Conservation (phyloP, 1,284 basidiomycete genomes). For the Puccinia triticina region DNA sequence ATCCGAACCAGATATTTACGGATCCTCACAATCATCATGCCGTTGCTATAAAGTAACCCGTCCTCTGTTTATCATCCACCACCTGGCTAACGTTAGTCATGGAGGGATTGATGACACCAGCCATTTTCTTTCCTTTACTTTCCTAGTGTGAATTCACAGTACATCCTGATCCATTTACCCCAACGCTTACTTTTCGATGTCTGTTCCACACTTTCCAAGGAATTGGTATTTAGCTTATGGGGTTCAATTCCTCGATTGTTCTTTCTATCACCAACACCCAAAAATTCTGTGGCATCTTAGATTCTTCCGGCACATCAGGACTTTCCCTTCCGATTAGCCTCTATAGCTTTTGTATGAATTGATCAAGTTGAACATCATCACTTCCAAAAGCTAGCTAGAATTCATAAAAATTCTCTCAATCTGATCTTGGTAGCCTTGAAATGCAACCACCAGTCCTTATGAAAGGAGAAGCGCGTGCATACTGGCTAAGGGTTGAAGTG, state of each 20-base stretch:
- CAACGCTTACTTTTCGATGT: background rate
- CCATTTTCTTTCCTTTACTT: conserved; percentile 23
- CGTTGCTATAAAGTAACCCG: background rate
- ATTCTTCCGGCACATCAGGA: background rate
- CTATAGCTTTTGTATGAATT: background rate
- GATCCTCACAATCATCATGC: background rate
- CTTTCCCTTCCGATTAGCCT: background rate
- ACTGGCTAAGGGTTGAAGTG: too few species aligned
- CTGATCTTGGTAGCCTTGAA: background rate
- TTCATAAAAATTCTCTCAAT: background rate
- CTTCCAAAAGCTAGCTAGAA: background rate
- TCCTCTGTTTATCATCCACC: conserved; percentile 13
- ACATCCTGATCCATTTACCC: conserved; percentile 3
- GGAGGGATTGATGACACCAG: conserved; percentile 18
- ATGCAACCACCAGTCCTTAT: background rate
- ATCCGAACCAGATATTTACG: background rate
- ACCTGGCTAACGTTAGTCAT: background rate
- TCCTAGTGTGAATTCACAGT: background rate
- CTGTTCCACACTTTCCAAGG: background rate
- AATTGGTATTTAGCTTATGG: background rate
- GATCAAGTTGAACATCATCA: background rate
- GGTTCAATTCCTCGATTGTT: background rate
- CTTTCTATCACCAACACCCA: background rate
- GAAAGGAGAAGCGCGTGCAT: background rate
- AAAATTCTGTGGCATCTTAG: background rate